Evolutionary conservation across 2,329 filamentous ascomycete genomes (phyloP).

Genomic region (Gnomoniopsis smithogilvyi): DNA sequence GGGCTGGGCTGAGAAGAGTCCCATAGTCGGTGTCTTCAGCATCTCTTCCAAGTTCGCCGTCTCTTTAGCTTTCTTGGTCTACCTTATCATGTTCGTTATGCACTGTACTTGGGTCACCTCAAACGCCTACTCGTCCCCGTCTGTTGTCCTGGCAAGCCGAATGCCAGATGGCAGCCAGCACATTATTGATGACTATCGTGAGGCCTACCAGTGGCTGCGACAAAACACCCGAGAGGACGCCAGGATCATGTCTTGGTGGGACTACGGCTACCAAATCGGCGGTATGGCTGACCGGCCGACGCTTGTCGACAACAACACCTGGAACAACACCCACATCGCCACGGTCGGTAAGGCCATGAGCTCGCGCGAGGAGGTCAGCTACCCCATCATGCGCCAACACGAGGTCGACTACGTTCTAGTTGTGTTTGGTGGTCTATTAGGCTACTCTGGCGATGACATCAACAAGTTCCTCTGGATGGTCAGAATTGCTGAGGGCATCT

Average conservation of each 20-base stretch:
- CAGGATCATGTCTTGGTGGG: constrained; percentile 99
- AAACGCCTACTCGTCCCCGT: constrained; percentile 97
- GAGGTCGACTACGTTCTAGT: constrained; percentile 99
- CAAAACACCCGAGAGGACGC: constrained; percentile 94
- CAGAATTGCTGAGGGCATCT: constrained; percentile 96
- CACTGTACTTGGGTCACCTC: constrained; percentile 99
- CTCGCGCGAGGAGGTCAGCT: constrained; percentile 95
- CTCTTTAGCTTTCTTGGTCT: constrained; percentile 68
- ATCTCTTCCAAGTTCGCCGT: constrained; percentile 76
- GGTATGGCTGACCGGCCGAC: constrained; percentile 98
- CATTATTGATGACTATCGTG: constrained; percentile 98
- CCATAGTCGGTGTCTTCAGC: constrained; percentile 80
- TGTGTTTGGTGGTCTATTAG: constrained; percentile 91
- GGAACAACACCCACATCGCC: constrained; percentile 99
- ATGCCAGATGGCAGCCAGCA: constrained; percentile 94
- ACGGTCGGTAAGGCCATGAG: constrained; percentile 99
- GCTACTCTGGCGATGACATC: constrained; percentile 98
- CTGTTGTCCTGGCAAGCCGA: constrained; percentile 88
- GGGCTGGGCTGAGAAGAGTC: constrained; percentile 66
- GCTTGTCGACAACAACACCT: constrained; percentile 98
- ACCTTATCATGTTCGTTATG: constrained; percentile 88
- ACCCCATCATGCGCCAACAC: constrained; percentile 96
- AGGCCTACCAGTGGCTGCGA: constrained; percentile 98
- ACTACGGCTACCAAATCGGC: constrained; percentile 99
- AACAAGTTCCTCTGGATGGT: constrained; percentile 99